A percentile compares a stretch with the other conserved stretches of the same genome.
phyloP scores from a whole-genome alignment of 345 rosid genomes.

The Eucalyptus brandiana region DNA sequence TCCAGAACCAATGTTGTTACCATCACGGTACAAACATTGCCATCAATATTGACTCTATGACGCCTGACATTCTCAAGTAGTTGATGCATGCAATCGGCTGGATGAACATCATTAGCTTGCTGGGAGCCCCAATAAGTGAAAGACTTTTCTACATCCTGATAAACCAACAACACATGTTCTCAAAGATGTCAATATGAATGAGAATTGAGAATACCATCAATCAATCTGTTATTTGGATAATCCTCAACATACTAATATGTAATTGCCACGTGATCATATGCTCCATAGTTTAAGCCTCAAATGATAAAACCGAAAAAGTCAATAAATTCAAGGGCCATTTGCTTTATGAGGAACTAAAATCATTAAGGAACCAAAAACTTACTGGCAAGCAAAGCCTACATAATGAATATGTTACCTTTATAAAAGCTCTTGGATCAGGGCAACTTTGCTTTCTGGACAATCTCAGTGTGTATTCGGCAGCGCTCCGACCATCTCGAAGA shows the following conservation, averaged over 20 bases:
- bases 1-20: constrained; percentile 18
- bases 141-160: constrained; percentile 6
- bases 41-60: constrained; percentile 17
- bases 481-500: constrained; percentile 76
- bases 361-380: background rate
- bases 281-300: background rate
- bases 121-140: constrained; percentile 6
- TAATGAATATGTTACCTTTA: constrained; percentile 30
- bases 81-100: constrained; percentile 16
- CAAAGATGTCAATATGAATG: background rate
- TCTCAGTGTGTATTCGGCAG: constrained; percentile 72
- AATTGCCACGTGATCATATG: background rate
- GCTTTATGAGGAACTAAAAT: background rate
- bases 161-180: background rate
- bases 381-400: background rate
- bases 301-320: background rate
- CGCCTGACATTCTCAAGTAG: constrained; percentile 14
- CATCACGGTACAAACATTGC: constrained; percentile 17
- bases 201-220: background rate
- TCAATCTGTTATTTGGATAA: background rate
- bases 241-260: background rate
- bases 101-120: constrained; percentile 1
- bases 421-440: constrained; percentile 82
- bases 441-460: constrained; percentile 82
- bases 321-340: background rate